Conservation (phyloP, 164 flowering plant genomes). For the Protea cynaroides region DNA sequence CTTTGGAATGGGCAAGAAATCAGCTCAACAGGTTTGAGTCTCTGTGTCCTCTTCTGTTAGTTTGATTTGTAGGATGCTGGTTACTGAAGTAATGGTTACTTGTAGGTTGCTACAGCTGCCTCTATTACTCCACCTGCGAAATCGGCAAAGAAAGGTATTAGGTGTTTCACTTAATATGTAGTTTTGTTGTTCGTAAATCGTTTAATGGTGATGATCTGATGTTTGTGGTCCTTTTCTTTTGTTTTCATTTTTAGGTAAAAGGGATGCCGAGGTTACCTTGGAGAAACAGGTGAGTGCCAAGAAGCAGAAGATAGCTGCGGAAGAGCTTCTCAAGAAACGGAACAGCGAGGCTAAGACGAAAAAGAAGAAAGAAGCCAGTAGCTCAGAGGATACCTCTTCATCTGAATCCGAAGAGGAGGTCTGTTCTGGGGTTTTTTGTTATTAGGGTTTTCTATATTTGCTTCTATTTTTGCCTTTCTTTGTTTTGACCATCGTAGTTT, state of each 20-base stretch:
- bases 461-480: background rate
- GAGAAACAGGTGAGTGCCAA: constrained; percentile 40
- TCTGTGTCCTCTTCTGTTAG: background rate
- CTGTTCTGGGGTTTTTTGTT: too few species aligned
- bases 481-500: background rate
- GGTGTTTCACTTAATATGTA: background rate
- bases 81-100: background rate
- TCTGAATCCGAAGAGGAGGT: constrained; percentile 40
- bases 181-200: background rate
- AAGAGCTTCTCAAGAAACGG: constrained; percentile 26
- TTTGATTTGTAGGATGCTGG: background rate
- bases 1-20: too few species aligned
- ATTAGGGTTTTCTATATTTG: too few species aligned
- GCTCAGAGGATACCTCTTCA: constrained; percentile 37
- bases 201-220: background rate
- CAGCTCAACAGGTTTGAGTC: too few species aligned
- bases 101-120: constrained; percentile 3
- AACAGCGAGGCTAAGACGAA: constrained; percentile 21
- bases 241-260: constrained; percentile 27
- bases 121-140: constrained; percentile 6
- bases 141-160: constrained; percentile 17
- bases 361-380: constrained; percentile 35
- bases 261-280: constrained; percentile 45
- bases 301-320: constrained; percentile 46
- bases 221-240: background rate